phyloP scores from a whole-genome alignment of 768 basidiomycete species.

The Mycena alexandri region DNA sequence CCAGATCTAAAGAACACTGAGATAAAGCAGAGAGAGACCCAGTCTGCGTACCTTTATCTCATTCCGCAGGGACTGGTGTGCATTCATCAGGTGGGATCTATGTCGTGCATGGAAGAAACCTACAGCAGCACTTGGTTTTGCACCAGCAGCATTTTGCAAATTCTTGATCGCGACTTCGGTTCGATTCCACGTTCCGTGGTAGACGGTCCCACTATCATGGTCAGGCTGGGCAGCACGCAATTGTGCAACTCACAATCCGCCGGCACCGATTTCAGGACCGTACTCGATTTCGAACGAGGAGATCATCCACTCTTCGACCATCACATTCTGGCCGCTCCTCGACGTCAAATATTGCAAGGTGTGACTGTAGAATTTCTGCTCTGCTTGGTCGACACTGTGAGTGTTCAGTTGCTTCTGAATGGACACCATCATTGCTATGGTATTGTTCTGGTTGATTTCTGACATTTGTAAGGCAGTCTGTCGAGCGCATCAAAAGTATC shows the following conservation, averaged over 20 bases:
- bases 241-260: constrained; percentile 31
- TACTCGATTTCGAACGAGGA: constrained; percentile 37
- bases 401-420: constrained; percentile 24
- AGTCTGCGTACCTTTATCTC: too few species aligned
- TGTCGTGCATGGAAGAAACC: too few species aligned
- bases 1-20: too few species aligned
- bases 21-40: too few species aligned
- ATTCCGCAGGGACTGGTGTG: too few species aligned
- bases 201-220: constrained; percentile 29
- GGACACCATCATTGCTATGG: constrained; percentile 35
- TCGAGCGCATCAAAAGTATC: too few species aligned
- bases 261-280: constrained; percentile 30
- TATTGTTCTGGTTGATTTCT: constrained; percentile 32
- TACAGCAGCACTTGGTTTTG: constrained; percentile 28
- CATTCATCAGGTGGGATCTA: too few species aligned
- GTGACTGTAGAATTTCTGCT: constrained; percentile 31
- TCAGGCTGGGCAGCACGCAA: background rate
- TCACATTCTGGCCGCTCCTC: too few species aligned
- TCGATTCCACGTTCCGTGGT: constrained; percentile 35
- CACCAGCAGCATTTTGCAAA: constrained; percentile 24
- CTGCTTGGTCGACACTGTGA: constrained; percentile 10
- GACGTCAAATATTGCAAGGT: constrained; percentile 24
- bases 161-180: constrained; percentile 33
- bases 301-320: too few species aligned
- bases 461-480: too few species aligned